Evolutionary conservation across 345 rosid genomes (phyloP), one percentile per base, ranked within the genome.

Genomic region (Mallotus nudiflorus): DNA sequence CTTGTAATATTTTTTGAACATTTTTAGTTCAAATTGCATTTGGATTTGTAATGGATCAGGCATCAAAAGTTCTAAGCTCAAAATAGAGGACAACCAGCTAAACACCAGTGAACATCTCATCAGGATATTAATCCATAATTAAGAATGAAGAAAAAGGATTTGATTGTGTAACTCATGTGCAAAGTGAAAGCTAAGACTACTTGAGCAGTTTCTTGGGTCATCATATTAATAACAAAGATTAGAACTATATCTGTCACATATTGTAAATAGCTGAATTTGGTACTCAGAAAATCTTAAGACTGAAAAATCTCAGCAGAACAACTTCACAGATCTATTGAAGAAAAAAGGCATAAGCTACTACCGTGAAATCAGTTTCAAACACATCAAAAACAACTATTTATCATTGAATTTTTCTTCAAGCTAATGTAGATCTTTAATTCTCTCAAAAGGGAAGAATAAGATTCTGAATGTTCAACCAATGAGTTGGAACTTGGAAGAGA

Each of bases 401-500:
- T 42, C 31, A 62, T n/a, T 40, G 12, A 25, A 42, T 42, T 35
- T 15, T 13, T 24, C n/a, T 20, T 13, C 66, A n/a, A n/a, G n/a
- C n/a, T n/a, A n/a, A n/a, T n/a, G n/a, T n/a, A n/a, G 12, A 5
- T 13, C 28, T 20, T 31, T 40, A 22, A 61, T 39, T 37, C 11
- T 28, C 12, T 37, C 9, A 16, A 50, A 18, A 46, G 44, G 42
- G 33, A 69, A 67, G 22, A 27, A 49, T 31, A 11, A 49, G 50
- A 65, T 15, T 40, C 40, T 67, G 35, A 14, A 63, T 28, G 39
- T 50, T 65, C 42, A 74, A 44, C 6, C 35, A 67, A 65, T 20
- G 11, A 51, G 59, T 33, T 40, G n/a, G 55, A 74, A 51, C 53
- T 33, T 40, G n/a, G 55, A 74, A 68, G 50, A 69, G 44, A 49